These are phyloP conservation scores for Russula brevipes DNA, from an alignment of 768 basidiomycete species.

Conservation along the genomic window DNA sequence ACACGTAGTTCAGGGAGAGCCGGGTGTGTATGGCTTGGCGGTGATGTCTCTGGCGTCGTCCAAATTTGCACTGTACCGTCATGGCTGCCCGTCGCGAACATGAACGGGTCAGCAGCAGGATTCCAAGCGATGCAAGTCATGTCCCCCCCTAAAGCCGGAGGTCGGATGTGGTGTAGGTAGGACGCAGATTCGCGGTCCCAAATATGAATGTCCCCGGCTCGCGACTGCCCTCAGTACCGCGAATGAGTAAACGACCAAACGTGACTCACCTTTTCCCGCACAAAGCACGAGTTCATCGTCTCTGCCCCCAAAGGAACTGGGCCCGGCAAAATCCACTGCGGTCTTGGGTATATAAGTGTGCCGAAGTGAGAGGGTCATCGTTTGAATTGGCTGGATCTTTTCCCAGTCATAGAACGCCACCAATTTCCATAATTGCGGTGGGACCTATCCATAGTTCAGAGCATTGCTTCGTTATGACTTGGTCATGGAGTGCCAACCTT, in stretches of 20 bases:
- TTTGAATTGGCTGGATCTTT: constrained; percentile 35
- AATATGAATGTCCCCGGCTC: constrained; percentile 78
- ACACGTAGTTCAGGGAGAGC: constrained; percentile 2
- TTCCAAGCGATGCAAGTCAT: constrained; percentile 83
- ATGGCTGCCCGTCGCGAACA: constrained; percentile 70
- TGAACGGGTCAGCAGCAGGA: constrained; percentile 56
- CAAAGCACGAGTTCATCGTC: constrained; percentile 75
- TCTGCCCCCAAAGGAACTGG: constrained; percentile 77
- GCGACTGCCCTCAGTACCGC: constrained; percentile 3
- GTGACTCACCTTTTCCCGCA: constrained; percentile 59
- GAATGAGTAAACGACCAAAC: neutral
- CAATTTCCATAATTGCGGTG: constrained; percentile 74
- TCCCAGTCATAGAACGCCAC: constrained; percentile 52
- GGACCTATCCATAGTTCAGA: constrained; percentile 40
- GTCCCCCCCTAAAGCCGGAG: constrained; percentile 54
- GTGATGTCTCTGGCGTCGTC: constrained; percentile 34
- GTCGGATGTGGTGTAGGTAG: constrained; percentile 63
- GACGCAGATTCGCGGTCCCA: constrained; percentile 81
- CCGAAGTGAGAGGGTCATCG: constrained; percentile 37
- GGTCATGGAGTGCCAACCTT: constrained; percentile 40
- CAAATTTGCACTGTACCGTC: constrained; percentile 74
- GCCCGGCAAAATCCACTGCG: constrained; percentile 68
- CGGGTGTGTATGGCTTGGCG: constrained; percentile 1
- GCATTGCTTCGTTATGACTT: neutral
- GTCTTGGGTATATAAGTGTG: constrained; percentile 73